phyloP scores from a whole-genome alignment of 2,329 filamentous ascomycete genomes.

The Nemania sp. region DNA sequence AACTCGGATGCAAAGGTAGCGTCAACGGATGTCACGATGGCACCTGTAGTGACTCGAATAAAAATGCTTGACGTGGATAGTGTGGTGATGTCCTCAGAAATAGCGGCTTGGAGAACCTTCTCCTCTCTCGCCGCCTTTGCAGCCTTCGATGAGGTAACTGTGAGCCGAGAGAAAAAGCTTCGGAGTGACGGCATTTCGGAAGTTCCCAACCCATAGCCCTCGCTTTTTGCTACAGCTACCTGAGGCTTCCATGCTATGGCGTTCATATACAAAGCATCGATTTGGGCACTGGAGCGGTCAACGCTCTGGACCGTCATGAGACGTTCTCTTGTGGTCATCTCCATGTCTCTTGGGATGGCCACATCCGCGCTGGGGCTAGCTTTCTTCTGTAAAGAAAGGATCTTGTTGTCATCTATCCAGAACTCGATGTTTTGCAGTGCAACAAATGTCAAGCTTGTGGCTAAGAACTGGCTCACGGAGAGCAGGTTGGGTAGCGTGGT shows the following conservation, averaged over 20 bases:
- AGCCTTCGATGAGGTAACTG: constrained; percentile 56
- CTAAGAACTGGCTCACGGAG: constrained; percentile 87
- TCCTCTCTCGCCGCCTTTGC: constrained; percentile 67
- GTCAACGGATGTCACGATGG: constrained; percentile 75
- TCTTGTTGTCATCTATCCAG: constrained; percentile 83
- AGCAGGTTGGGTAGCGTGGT: constrained; percentile 85
- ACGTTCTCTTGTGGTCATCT: constrained; percentile 81
- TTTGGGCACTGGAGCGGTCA: constrained; percentile 84
- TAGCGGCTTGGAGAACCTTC: constrained; percentile 62
- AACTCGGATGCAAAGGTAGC: constrained; percentile 79
- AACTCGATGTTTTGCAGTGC: constrained; percentile 86
- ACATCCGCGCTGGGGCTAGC: constrained; percentile 76
- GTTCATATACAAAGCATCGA: constrained; percentile 88
- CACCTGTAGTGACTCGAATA: constrained; percentile 82
- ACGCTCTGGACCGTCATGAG: constrained; percentile 86
- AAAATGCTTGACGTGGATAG: constrained; percentile 80
- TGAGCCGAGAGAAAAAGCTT: constrained; percentile 81
- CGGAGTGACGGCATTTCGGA: constrained; percentile 67
- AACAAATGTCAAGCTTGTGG: constrained; percentile 95
- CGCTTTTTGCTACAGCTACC: constrained; percentile 49
- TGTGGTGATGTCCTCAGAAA: constrained; percentile 73
- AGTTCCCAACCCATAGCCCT: constrained; percentile 54
- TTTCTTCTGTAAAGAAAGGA: constrained; percentile 82
- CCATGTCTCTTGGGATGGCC: constrained; percentile 75
- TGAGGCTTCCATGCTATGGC: constrained; percentile 81